A percentile compares a stretch with the other conserved stretches of the same genome.
phyloP scores from a whole-genome alignment of 495 filamentous ascomycete genomes.

The Beverwykella pulmonaria region DNA sequence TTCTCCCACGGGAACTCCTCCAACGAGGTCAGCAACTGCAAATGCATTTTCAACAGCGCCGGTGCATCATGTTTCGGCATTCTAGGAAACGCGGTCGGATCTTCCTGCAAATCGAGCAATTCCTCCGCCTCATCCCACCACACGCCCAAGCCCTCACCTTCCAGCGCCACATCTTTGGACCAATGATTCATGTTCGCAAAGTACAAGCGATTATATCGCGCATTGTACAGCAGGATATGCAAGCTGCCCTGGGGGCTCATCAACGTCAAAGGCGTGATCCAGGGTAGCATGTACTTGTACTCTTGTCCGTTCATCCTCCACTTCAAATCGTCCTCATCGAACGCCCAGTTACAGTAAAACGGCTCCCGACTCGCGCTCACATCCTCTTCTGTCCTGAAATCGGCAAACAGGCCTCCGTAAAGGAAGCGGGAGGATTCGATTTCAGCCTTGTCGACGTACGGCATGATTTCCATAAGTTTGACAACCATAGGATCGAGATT shows the following conservation, averaged over 20 bases:
- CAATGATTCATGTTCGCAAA: background rate
- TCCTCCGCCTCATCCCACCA: slow-evolving; percentile 4
- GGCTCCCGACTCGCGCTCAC: slow-evolving; percentile 6
- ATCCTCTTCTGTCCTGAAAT: slow-evolving; percentile 13
- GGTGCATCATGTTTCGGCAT: background rate
- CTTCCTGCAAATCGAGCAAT: background rate
- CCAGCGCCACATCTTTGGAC: background rate
- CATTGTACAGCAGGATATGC: slow-evolving; percentile 5
- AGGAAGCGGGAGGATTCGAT: background rate
- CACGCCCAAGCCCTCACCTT: background rate
- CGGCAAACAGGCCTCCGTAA: slow-evolving; percentile 9
- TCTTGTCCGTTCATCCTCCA: slow-evolving; percentile 7
- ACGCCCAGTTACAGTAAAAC: slow-evolving; percentile 5
- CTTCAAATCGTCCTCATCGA: background rate
- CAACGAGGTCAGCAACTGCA: background rate
- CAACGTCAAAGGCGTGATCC: slow-evolving; percentile 15
- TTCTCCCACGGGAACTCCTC: background rate
- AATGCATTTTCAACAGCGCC: background rate
- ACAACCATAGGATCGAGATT: slow-evolving; percentile 6
- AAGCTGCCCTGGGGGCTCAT: no score
- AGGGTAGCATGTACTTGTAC: slow-evolving; percentile 9
- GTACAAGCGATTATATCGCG: slow-evolving; percentile 5
- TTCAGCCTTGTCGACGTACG: slow-evolving; percentile 8
- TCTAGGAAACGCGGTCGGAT: background rate
- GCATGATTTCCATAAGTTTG: slow-evolving; percentile 1